Base-by-base conservation (phyloP, 139 green algal species). In the Closterium sp. region DNA sequence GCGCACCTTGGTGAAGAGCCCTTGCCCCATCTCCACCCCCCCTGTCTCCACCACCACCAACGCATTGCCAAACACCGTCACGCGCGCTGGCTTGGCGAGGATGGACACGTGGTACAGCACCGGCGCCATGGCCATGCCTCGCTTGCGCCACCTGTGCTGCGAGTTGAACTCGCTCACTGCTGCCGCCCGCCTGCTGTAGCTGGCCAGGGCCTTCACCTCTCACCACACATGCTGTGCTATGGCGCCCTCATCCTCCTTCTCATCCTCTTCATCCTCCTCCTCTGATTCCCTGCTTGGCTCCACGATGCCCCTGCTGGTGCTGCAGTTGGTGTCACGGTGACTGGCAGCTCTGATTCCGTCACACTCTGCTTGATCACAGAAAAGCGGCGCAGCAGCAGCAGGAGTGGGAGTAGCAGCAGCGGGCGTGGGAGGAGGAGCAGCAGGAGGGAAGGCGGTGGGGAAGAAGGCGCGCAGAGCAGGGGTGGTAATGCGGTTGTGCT, bases 1-100 rank as follows among this genome's bases (percentile, higher is more conserved):
- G 0, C 95, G 96, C 87, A 99, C 96, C 95, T 99, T 99, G 87
- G 97, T 99, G 95, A 98, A 97, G 90, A 99, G 96, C 7, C 97
- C 97, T 95, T 99, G 98, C 0, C 98, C 98, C 98, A 99, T 99
- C 96, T 99, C 97, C 88, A 99, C 97, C 25, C 98, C 98, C 2
- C 97, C 97, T 85, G 98, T 96, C 0, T 96, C 97, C 10, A 99
- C 96, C 88, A 98, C 93, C 66, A 98, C 96, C 0, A 95, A 97
- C 85, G 98, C 98, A 85, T 99, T 98, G 5, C 95, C 95, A 92
- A 98, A 98, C 34, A 98, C 90, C 93, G n/a, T 88, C 28, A 93
- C 55, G 31, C 84, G 23, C 32, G 87, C 86, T 3, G 43, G 66
- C 88, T 96, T 94, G 86, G 92, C 66, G 34, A 94, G 96, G 95